Evolutionary conservation across 768 basidiomycete species (phyloP).

Genomic region (Lactarius indigo): DNA sequence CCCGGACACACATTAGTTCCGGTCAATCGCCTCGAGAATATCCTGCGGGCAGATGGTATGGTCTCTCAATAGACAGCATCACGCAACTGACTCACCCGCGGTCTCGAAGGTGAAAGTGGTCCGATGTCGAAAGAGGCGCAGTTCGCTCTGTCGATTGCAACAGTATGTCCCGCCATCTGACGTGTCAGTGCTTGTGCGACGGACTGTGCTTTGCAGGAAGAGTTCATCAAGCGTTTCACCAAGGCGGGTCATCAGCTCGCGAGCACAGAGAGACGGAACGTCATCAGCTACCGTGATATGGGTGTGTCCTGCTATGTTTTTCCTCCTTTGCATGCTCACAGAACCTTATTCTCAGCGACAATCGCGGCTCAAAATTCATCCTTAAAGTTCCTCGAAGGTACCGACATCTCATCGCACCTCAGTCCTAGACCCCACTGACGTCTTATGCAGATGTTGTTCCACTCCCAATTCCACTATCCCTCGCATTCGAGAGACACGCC

Average conservation of each 20-base stretch:
- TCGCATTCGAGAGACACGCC: constrained; percentile 19
- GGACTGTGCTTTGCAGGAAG: constrained; percentile 21
- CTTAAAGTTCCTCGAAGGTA: constrained; percentile 25
- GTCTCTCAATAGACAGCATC: not conserved
- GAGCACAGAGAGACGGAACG: constrained; percentile 14
- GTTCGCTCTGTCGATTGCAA: constrained; percentile 25
- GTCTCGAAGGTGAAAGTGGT: constrained; percentile 21
- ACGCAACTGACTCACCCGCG: not conserved
- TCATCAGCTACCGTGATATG: constrained; percentile 26
- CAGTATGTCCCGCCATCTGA: constrained; percentile 16
- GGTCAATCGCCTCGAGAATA: constrained; percentile 24
- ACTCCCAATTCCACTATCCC: constrained; percentile 18
- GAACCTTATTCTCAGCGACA: constrained; percentile 4
- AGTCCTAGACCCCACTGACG: not conserved
- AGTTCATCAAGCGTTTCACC: constrained; percentile 25
- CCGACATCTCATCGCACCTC: not conserved
- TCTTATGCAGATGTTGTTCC: constrained; percentile 21
- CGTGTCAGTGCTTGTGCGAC: constrained; percentile 12
- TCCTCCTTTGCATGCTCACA: not conserved
- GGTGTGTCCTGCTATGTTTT: constrained; percentile 14
- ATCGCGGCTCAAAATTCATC: constrained; percentile 9
- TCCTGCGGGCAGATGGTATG: constrained; percentile 26
- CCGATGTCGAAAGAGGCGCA: constrained; percentile 28
- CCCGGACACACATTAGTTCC: constrained; percentile 25
- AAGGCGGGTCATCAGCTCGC: constrained; percentile 21